Evolutionary conservation across 805 yeast species (phyloP), one percentile per base, ranked within the genome.

Genomic region (Lachancea dasiensis): DNA sequence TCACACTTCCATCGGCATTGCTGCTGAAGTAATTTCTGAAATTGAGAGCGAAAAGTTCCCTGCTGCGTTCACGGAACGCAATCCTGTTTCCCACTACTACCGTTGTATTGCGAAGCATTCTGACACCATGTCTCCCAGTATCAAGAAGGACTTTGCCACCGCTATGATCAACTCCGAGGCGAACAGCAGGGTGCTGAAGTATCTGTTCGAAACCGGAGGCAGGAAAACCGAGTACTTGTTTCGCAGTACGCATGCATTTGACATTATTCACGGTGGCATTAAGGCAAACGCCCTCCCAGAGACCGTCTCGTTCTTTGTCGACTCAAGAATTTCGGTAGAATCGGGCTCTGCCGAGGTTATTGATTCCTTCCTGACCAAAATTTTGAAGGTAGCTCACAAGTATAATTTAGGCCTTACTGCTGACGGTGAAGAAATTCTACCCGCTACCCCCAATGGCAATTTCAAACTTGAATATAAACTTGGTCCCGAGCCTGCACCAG

Each of bases 1-100:
- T 39, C 89, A 83, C 52, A 81, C 90, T 3, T 69, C 81, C 3
- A 81, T 84, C 60, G 94, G 89, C 3, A 69, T 83, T 26, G 61
- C 77, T 40, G 68, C 83, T 5, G 75, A 78, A 40, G 64, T 83
- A 41, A 65, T 77, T 10, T 58, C 63, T 6, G 48, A 54, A 21
- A 64, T 83, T 28, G 94, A 85, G 55, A 55, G 60, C 9, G 70
- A 73, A 40, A 78, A 76, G 11, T 59, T 51, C 41, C 46, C 45
- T 4, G 64, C 78, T 0, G 47, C 60, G 11, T 60, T 84, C 27
- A 60, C 74, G 7, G 50, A 59, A 6, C 58, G 58, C 30, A 84
- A 81, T 60, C 95, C 94, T 3, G 63, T 70, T 39, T 64, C 75
- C 46, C 63, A 62, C 18, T 63, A 65, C 39, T 59, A 78, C 41